Evolutionary conservation across 2,329 filamentous ascomycete species (phyloP), one percentile per base, ranked within the genome.

Genomic region (Chrysoporthe austroafricana): DNA sequence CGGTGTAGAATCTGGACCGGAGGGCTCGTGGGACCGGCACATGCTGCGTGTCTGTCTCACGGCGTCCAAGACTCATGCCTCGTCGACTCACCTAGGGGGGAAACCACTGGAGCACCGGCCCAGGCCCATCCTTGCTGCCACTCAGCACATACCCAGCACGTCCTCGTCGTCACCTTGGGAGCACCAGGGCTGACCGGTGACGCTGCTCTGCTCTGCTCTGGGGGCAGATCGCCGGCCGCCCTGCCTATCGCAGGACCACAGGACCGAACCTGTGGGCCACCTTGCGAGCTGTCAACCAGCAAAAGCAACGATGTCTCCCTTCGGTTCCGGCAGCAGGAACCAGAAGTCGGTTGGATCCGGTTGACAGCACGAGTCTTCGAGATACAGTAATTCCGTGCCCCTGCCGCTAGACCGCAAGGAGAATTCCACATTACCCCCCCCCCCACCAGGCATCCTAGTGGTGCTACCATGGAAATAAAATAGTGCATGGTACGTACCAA

Each of bases 121-220:
- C 64, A 59, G 48, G 60, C 60, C 60, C 46, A 66, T 66, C 67
- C 67, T 57, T 67, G 64, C 63, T 32, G 39, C 60, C 26, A 26
- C 26, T 26, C 26, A 26, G 26, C 26, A 26, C 26, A 26, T 26
- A 26, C 26, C 26, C 26, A 54, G 21, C 21, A 21, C 50, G 11
- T 32, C 50, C 26, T 54, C 50, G 50, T 54, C 13, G 16, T 32
- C 54, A 46, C 34, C 18, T 7, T 57, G 3, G 18, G 3, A 34
- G 36, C 16, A 39, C 3, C 14, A 9, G 13, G 54, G 14, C 34
- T 16, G 54, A 39, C 34, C 54, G 16, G 54, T 39, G 34, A 2
- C 39, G 4, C 54, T n/a, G 18, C 54, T 57, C 21, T n/a, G 26
- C 2, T 26, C 26, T 26, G 26, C 26, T 26, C 26, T 26, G 26